Conservation (phyloP, 1,139 yeast genomes). For the Lizanozyma gosingica region DNA sequence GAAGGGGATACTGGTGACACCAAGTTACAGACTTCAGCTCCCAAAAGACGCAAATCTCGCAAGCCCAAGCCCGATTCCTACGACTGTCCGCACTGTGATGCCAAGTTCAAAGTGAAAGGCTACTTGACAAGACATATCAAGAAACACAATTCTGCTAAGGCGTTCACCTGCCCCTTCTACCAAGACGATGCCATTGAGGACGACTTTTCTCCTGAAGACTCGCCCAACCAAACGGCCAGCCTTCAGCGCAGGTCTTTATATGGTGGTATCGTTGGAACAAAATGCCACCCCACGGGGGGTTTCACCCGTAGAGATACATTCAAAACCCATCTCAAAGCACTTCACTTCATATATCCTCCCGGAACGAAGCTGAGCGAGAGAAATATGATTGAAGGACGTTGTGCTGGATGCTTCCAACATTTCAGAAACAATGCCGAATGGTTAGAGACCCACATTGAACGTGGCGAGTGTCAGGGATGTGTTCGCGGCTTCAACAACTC, state of each 20-base stretch:
- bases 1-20: background rate
- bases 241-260: background rate
- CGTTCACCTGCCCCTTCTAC: slow-evolving; percentile 48
- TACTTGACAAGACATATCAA: slow-evolving; percentile 49
- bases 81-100: slow-evolving; percentile 37
- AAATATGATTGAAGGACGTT: slow-evolving; percentile 36
- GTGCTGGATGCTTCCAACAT: slow-evolving; percentile 48
- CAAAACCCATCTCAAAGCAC: slow-evolving; percentile 48
- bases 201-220: background rate
- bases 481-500: slow-evolving; percentile 9
- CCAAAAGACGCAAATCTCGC: background rate
- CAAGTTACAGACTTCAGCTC: background rate
- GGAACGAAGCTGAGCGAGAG: slow-evolving; percentile 45
- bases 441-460: slow-evolving; percentile 43
- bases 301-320: slow-evolving; percentile 51
- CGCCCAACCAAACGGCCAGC: background rate
- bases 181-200: slow-evolving; percentile 14
- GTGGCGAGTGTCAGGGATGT: slow-evolving; percentile 36
- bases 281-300: slow-evolving; percentile 54
- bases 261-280: slow-evolving; percentile 22
- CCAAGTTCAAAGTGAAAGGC: slow-evolving; percentile 46
- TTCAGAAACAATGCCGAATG: slow-evolving; percentile 41
- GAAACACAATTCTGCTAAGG: slow-evolving; percentile 42
- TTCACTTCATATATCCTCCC: slow-evolving; percentile 52
- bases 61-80: slow-evolving; percentile 9